Evolutionary conservation across 345 rosid genomes (phyloP).

Genomic region (Garcia nutans): DNA sequence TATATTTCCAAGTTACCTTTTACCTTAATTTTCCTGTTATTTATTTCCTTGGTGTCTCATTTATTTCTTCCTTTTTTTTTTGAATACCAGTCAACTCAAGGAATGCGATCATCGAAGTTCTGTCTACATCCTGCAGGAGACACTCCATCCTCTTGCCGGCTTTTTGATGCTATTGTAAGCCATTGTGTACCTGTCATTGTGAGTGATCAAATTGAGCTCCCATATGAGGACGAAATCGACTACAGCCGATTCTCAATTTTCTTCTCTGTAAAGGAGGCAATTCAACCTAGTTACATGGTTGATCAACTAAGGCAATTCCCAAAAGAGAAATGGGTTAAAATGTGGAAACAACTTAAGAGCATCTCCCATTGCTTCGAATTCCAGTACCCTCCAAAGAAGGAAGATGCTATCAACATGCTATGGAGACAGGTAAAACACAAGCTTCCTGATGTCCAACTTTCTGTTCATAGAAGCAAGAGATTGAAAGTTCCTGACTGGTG

Average conservation of each 20-base stretch:
- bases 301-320: slow-evolving; percentile 58
- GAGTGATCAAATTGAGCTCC: slow-evolving; percentile 79
- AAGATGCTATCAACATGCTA: slow-evolving; percentile 69
- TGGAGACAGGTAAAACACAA: slow-evolving; percentile 87
- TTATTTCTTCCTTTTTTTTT: slow-evolving; percentile 18
- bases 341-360: slow-evolving; percentile 67
- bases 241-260: slow-evolving; percentile 67
- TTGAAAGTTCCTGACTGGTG: slow-evolving; percentile 85
- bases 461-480: slow-evolving; percentile 66
- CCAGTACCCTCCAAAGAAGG: slow-evolving; percentile 73
- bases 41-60: slow-evolving; percentile 3
- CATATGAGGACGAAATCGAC: slow-evolving; percentile 79
- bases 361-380: slow-evolving; percentile 72
- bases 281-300: slow-evolving; percentile 65
- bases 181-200: slow-evolving; percentile 81
- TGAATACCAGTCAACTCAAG: slow-evolving; percentile 57
- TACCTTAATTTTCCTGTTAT: neutral
- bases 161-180: slow-evolving; percentile 82
- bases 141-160: slow-evolving; percentile 86
- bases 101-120: slow-evolving; percentile 81
- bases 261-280: slow-evolving; percentile 65
- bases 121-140: slow-evolving; percentile 90
- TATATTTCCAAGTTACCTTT: neutral
- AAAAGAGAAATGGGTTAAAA: slow-evolving; percentile 65
- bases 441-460: slow-evolving; percentile 59